Base-by-base conservation (phyloP, 305 asterid species). In the Fraxinus latifolia region DNA sequence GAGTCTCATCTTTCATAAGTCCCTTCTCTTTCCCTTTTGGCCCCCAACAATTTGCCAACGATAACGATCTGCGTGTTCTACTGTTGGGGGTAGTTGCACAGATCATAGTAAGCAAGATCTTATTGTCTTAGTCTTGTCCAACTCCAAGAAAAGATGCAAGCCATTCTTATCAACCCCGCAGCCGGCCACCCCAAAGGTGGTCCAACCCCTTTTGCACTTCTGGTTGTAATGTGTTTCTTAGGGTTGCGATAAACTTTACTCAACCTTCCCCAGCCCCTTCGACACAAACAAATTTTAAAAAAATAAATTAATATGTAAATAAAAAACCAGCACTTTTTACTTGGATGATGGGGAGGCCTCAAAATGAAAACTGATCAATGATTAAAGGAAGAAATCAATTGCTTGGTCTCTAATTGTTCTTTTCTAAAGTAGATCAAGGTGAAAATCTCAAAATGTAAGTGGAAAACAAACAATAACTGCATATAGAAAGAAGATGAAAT, bases 381-480 rank as follows among this genome's bases (percentile, higher is more conserved):
- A 42, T 42, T 42, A 42, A 42, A 11, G 15, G 15, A 42, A 42
- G 50, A 42, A 42, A 42, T 42, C 4, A 42, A 42, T 42, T 42
- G 15, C 4, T 1, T 42, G 15, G 15, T 42, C 50, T 42, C 50
- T 11, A 42, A 42, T 42, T 42, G 15, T 42, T 9, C 50, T 42
- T 37, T 37, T 37, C 47, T 37, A 37, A 7, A 37, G 47, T 37
- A 37, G 47, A 37, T 53, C 79, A 77, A 44, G 68, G 53, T 44
- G 70, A 74, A 83, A 75, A 75, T 79, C 47, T 36, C 53, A 37
- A 74, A 53, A 79, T 44, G 27, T n/a, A 76, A 39, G 79, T 17
- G 79, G 37, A 79, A 5, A 73, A 21, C 53, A 72, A 25, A 21
- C 58, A 77, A 77, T 76, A 62, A 74, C 71, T 60, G 14, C 79